phyloP scores from a whole-genome alignment of 345 rosid species.

The Turnera subulata region DNA sequence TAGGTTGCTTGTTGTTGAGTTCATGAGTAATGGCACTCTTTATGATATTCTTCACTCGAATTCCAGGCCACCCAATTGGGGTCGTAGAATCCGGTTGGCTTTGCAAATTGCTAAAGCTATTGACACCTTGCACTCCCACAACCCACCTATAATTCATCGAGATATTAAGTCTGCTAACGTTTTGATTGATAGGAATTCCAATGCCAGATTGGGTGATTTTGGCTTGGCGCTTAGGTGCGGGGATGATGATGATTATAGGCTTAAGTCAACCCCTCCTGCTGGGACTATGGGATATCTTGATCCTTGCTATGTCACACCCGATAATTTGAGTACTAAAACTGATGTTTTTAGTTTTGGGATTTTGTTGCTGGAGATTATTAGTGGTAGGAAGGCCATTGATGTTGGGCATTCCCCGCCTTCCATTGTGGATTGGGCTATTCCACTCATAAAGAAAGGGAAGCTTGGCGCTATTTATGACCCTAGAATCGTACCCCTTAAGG shows the following conservation, averaged over 20 bases:
- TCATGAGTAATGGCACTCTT: constrained; percentile 86
- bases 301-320: constrained; percentile 96
- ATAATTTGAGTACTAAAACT: constrained; percentile 83
- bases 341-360: constrained; percentile 99
- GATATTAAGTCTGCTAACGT: constrained; percentile 99
- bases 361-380: constrained; percentile 84
- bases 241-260: constrained; percentile 54
- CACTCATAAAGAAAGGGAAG: constrained; percentile 84
- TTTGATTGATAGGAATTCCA: constrained; percentile 75
- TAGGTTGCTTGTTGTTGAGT: constrained; percentile 83
- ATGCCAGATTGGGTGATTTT: constrained; percentile 93
- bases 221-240: constrained; percentile 89
- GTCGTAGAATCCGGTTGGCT: constrained; percentile 70
- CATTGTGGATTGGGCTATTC: constrained; percentile 94
- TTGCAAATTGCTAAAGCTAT: constrained; percentile 82
- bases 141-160: constrained; percentile 81
- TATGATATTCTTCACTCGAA: constrained; percentile 84
- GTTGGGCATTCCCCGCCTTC: constrained; percentile 87
- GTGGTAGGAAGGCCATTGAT: constrained; percentile 94
- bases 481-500: constrained; percentile 52
- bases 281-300: constrained; percentile 97
- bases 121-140: constrained; percentile 65
- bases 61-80: constrained; percentile 65
- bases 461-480: constrained; percentile 77
- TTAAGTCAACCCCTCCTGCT: constrained; percentile 94